Conservation (phyloP, 2,329 filamentous ascomycete species). For the Beauveria pseudobassiana region DNA sequence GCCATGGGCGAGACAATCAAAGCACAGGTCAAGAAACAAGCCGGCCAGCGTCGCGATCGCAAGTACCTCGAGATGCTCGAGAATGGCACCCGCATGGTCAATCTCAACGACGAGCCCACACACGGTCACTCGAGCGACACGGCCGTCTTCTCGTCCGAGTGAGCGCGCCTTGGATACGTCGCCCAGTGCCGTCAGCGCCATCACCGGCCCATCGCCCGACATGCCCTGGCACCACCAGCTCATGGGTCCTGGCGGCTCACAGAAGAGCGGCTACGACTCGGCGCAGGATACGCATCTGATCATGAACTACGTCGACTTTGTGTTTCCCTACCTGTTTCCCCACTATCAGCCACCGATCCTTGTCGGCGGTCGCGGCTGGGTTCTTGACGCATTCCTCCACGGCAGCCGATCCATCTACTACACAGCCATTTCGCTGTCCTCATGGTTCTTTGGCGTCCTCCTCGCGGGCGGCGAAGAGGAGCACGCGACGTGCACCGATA, state of each 20-base stretch:
- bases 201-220: conserved; percentile 21
- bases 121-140: conserved; percentile 11
- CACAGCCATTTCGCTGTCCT: conserved; percentile 46
- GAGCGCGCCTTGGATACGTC: conserved; percentile 5
- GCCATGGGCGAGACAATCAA: conserved; percentile 47
- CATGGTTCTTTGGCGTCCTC: conserved; percentile 48
- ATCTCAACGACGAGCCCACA: conserved; percentile 11
- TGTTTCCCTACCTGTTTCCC: conserved; percentile 56
- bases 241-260: conserved; percentile 5
- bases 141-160: background rate
- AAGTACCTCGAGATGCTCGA: conserved; percentile 39
- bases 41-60: conserved; percentile 41
- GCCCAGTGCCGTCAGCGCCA: conserved; percentile 1
- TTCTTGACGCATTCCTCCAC: conserved; percentile 45
- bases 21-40: conserved; percentile 48
- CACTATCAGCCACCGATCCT: conserved; percentile 51
- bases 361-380: conserved; percentile 52
- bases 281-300: conserved; percentile 31
- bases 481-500: conserved; percentile 27
- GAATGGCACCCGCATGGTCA: conserved; percentile 19
- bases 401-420: conserved; percentile 52
- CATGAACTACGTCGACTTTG: conserved; percentile 55
- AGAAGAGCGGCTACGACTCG: conserved; percentile 16
- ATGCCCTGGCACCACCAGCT: conserved; percentile 26
- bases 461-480: conserved; percentile 26